Evolutionary conservation across 2,329 filamentous ascomycete genomes (phyloP).

Genomic region (Colletotrichum tropicale): DNA sequence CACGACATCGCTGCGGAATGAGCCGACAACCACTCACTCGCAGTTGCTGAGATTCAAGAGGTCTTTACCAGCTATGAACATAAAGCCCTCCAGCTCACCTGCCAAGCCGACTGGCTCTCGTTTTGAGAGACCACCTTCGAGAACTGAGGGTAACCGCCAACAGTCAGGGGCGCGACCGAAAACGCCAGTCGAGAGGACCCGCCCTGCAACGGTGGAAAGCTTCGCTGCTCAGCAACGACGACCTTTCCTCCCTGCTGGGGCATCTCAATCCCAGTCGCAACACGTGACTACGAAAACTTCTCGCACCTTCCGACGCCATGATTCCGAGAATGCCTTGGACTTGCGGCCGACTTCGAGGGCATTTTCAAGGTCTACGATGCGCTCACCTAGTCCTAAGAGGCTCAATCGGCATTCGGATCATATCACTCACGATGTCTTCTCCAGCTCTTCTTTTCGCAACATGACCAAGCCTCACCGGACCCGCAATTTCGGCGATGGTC

Average conservation of each 20-base stretch:
- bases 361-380: constrained; percentile 61
- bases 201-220: constrained; percentile 52
- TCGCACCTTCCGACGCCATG: constrained; percentile 77
- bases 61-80: constrained; percentile 62
- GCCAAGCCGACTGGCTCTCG: constrained; percentile 52
- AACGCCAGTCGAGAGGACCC: constrained; percentile 71
- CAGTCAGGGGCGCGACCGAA: constrained; percentile 65
- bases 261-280: constrained; percentile 75
- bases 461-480: constrained; percentile 42
- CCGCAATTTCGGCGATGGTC: constrained; percentile 87
- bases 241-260: constrained; percentile 82
- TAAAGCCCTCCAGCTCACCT: constrained; percentile 51
- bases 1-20: constrained; percentile 56
- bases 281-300: constrained; percentile 75
- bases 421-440: constrained; percentile 19
- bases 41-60: constrained; percentile 70
- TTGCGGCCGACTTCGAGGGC: constrained; percentile 61
- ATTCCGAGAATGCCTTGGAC: constrained; percentile 74
- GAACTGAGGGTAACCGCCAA: constrained; percentile 56
- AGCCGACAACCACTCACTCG: constrained; percentile 68
- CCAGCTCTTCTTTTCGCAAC: constrained; percentile 17
- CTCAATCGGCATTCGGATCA: constrained; percentile 37
- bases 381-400: constrained; percentile 65
- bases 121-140: constrained; percentile 64
- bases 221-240: constrained; percentile 59